Conservation (phyloP, 1,284 basidiomycete genomes). For the Filobasidium uniguttulatum region DNA sequence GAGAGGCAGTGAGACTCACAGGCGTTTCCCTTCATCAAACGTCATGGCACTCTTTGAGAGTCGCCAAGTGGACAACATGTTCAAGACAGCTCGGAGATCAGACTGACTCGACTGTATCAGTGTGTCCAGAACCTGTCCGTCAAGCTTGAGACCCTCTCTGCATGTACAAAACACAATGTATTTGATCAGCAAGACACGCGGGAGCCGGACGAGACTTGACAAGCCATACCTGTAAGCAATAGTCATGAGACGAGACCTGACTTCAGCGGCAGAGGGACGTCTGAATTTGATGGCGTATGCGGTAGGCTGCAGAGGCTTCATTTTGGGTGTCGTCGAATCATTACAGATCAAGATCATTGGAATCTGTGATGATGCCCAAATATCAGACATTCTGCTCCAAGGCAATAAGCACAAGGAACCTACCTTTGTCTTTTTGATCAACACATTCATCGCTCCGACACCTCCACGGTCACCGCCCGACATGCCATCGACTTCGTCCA, state of each 20-base stretch:
- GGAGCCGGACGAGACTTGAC: too few species aligned
- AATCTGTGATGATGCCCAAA: conserved; percentile 44
- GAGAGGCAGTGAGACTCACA: conserved; percentile 51
- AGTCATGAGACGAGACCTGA: conserved; percentile 74
- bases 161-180: conserved; percentile 2
- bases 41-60: conserved; percentile 62
- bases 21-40: conserved; percentile 75
- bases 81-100: conserved; percentile 90
- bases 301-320: conserved; percentile 68
- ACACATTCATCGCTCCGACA: conserved; percentile 75
- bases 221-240: conserved; percentile 67
- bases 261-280: conserved; percentile 55
- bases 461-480: conserved; percentile 93
- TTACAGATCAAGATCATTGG: conserved; percentile 98
- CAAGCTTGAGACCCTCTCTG: conserved; percentile 84
- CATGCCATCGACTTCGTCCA: conserved; percentile 99
- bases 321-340: conserved; percentile 69
- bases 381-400: not conserved
- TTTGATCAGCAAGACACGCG: not conserved
- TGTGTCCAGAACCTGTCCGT: conserved; percentile 80
- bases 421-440: conserved; percentile 90
- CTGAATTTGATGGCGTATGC: conserved; percentile 65
- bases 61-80: conserved; percentile 96
- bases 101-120: conserved; percentile 78
- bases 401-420: not conserved